These are phyloP conservation scores for Tympanopsis confertula DNA, from an alignment of 2,329 filamentous ascomycete species.

Conservation along the genomic window DNA sequence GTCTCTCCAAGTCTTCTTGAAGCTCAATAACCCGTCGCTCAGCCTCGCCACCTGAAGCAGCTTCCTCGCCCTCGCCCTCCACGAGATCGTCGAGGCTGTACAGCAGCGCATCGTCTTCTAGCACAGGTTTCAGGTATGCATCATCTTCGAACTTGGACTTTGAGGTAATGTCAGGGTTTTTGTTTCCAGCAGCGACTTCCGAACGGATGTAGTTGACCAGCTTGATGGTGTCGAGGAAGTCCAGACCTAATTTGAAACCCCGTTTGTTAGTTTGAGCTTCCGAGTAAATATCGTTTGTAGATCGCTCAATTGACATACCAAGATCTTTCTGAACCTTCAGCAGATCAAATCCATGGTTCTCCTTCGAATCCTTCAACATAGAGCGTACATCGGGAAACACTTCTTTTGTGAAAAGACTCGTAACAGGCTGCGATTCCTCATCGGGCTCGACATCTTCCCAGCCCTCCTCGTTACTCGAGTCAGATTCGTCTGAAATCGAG, in stretches of 20 bases:
- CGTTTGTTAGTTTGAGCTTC: background rate
- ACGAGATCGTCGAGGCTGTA: conserved; percentile 48
- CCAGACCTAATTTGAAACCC: conserved; percentile 18
- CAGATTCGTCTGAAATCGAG: background rate
- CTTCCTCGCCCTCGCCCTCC: conserved; percentile 11
- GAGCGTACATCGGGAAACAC: conserved; percentile 14
- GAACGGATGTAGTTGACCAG: conserved; percentile 35
- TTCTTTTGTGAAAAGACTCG: conserved; percentile 25
- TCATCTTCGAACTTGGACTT: conserved; percentile 41
- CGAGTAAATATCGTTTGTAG: conserved; percentile 2
- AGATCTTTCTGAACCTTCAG: conserved; percentile 15
- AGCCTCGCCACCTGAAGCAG: conserved; percentile 6
- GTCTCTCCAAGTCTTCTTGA: conserved; percentile 10
- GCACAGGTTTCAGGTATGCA: conserved; percentile 44
- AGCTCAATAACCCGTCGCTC: conserved; percentile 15
- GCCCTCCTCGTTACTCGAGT: conserved; percentile 11
- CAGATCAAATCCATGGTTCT: conserved; percentile 25
- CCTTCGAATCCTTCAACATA: conserved; percentile 22
- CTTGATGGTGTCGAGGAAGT: conserved; percentile 29
- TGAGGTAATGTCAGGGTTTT: conserved; percentile 29
- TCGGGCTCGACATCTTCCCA: conserved; percentile 29
- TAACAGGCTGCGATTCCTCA: conserved; percentile 20
- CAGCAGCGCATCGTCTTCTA: conserved; percentile 53
- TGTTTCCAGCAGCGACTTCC: conserved; percentile 11
- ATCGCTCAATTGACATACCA: conserved; percentile 13